Percentiles rank a stretch among this genome's conserved stretches.
phyloP scores from a whole-genome alignment of 2,329 filamentous ascomycete species.

The Neoscytalidium dimidiatum region DNA sequence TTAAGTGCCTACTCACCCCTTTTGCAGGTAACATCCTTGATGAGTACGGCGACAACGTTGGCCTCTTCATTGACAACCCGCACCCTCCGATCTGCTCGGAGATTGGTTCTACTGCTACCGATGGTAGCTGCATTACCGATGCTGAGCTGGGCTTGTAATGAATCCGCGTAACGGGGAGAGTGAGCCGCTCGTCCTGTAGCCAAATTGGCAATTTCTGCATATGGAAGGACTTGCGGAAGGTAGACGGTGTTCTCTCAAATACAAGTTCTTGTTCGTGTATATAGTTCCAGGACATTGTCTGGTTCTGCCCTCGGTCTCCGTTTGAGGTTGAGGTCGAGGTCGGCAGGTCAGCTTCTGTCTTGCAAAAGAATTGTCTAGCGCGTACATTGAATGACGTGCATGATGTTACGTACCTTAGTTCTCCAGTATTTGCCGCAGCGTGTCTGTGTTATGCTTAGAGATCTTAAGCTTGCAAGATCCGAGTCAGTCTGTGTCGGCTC shows the following conservation, averaged over 20 bases:
- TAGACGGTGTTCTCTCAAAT: neutral
- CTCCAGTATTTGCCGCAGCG: neutral
- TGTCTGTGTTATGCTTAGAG: neutral
- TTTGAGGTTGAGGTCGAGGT: neutral
- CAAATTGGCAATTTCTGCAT: neutral
- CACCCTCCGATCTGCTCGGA: constrained; percentile 17
- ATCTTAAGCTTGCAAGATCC: too few relatives aligned
- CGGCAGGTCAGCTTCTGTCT: neutral
- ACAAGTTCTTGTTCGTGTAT: constrained; percentile 7
- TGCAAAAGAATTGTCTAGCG: constrained; percentile 2
- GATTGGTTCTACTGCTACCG: neutral
- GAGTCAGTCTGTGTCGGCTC: too few relatives aligned
- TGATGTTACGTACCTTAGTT: neutral
- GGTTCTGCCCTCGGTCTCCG: neutral
- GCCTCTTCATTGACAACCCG: neutral
- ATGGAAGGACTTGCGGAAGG: neutral
- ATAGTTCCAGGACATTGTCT: neutral
- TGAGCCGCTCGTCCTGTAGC: neutral
- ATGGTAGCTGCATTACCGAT: constrained; percentile 16
- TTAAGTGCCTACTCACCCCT: constrained; percentile 26
- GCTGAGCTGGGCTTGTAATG: constrained; percentile 11
- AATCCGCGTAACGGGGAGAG: neutral
- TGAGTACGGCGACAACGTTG: constrained; percentile 57
- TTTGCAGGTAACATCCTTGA: constrained; percentile 55
- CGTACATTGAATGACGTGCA: constrained; percentile 7